Percentiles rank a stretch among this genome's conserved stretches.
phyloP scores from a whole-genome alignment of 2,329 filamentous ascomycete species.

The Phaeosphaeria sp. region DNA sequence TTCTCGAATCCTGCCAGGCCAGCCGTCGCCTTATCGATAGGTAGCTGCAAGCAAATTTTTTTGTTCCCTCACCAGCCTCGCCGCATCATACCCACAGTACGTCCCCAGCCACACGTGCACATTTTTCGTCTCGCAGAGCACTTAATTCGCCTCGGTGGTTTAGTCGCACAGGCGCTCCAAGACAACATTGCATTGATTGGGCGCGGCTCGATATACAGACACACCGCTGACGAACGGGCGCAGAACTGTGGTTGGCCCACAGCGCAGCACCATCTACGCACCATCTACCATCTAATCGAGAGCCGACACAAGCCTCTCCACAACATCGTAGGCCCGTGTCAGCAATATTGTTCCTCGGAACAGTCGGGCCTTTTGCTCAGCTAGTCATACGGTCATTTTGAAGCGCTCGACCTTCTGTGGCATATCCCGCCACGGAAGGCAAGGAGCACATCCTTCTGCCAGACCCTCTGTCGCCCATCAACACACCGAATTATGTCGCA shows the following conservation, averaged over 20 bases:
- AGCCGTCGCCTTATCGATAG: slow-evolving; percentile 34
- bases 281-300: slow-evolving; percentile 14
- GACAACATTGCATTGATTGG: slow-evolving; percentile 27
- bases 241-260: slow-evolving; percentile 37
- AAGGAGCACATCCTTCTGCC: slow-evolving; percentile 14
- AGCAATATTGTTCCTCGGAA: slow-evolving; percentile 26
- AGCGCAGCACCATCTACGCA: slow-evolving; percentile 24
- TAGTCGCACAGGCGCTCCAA: slow-evolving; percentile 4
- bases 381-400: slow-evolving; percentile 35
- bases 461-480: not conserved
- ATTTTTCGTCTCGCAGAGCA: slow-evolving; percentile 7
- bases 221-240: slow-evolving; percentile 36
- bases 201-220: slow-evolving; percentile 19
- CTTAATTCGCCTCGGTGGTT: slow-evolving; percentile 25
- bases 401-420: slow-evolving; percentile 40
- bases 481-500: slow-evolving; percentile 45
- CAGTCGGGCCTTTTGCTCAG: slow-evolving; percentile 26
- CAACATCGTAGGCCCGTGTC: slow-evolving; percentile 21
- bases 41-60: slow-evolving; percentile 28
- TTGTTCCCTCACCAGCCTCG: slow-evolving; percentile 26
- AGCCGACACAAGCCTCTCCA: slow-evolving; percentile 25
- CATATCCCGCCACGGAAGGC: slow-evolving; percentile 34
- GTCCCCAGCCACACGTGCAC: slow-evolving; percentile 20
- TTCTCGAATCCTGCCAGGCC: slow-evolving; percentile 1
- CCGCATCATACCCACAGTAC: slow-evolving; percentile 24